Evolutionary conservation across 192 early-diverging fungal genomes (phyloP), one percentile per base, ranked within the genome.

Genomic region (Coemansia sp.): DNA sequence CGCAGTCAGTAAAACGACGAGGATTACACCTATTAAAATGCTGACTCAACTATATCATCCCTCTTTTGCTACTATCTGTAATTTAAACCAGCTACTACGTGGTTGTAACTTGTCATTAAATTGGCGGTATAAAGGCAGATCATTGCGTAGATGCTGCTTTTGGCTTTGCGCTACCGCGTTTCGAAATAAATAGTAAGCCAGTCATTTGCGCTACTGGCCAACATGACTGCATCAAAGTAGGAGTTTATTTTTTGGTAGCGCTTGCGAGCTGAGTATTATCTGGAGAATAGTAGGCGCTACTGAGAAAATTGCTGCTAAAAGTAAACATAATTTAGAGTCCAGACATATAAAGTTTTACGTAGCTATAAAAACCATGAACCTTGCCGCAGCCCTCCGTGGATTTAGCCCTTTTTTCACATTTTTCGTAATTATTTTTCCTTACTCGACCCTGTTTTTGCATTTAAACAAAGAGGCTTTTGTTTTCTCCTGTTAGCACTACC

Each of bases 211-310:
- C 26, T 55, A 55, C 52, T 55, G 52, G 26, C 52, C 4, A 16
- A 10, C 35, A 33, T 31, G 18, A 59, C 33, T 59, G 57, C n/a
- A 21, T 10, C 57, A 59, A 59, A 59, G 57, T 59, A 59, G 37
- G 10, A 8, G 20, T 12, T 5, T 38, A 59, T 59, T 13, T 31
- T 14, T 4, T 31, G 13, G 13, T 56, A 7, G n/a, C 13, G 26
- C 31, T 31, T 26, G 16, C n/a, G 26, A 2, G n/a, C 43, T 18
- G 18, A 6, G 18, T 45, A 45, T 45, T 45, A 20, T 45, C 37
- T 10, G 2, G n/a, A 4, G 11, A 16, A 55, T 33, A 55, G 28
- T 55, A 55, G 52, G 6, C 5, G 16, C 13, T 16, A 33, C 11
- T 53, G 28, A 53, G 14, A 11, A 14, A 11, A 28, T 16, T 28